phyloP scores from a whole-genome alignment of 352 stramenopile species.

The Globisporangium ultimum region DNA sequence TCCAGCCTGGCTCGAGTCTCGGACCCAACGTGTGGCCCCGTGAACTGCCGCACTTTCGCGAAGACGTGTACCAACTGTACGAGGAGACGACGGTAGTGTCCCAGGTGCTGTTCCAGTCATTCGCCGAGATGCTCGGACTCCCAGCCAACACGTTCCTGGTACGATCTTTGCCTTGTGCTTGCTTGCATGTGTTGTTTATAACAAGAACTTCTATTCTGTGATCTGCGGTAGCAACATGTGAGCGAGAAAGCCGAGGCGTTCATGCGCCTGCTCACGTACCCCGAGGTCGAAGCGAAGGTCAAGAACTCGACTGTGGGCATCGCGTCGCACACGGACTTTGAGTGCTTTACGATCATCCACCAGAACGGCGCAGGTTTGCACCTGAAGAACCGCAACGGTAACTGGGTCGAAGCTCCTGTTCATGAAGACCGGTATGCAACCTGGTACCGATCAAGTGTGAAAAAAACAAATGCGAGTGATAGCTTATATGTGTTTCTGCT shows the following conservation, averaged over 20 bases:
- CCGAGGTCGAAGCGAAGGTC: constrained; percentile 34
- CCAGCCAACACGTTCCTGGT: constrained; percentile 60
- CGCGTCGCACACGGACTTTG: constrained; percentile 80
- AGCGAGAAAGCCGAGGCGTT: constrained; percentile 68
- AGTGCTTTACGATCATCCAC: constrained; percentile 86
- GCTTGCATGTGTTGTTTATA: neutral
- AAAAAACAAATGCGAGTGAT: no score
- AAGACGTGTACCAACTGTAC: constrained; percentile 73
- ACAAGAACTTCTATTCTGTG: constrained; percentile 4
- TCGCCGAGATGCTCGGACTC: constrained; percentile 77
- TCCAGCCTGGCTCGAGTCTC: constrained; percentile 63
- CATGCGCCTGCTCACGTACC: constrained; percentile 79
- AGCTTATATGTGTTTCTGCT: neutral
- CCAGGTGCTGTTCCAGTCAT: constrained; percentile 61
- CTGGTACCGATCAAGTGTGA: neutral
- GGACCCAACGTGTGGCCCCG: constrained; percentile 73
- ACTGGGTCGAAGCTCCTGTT: constrained; percentile 71
- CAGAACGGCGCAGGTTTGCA: constrained; percentile 76
- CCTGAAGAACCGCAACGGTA: constrained; percentile 47
- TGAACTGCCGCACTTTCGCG: constrained; percentile 55
- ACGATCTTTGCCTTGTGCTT: neutral
- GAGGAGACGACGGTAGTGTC: constrained; percentile 69
- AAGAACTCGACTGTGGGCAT: constrained; percentile 74
- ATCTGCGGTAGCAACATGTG: constrained; percentile 51
- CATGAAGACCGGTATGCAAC: constrained; percentile 50